Evolutionary conservation across 805 yeast species (phyloP), one percentile per base, ranked within the genome.

Genomic region (Metschnikowia bowlesiae): DNA sequence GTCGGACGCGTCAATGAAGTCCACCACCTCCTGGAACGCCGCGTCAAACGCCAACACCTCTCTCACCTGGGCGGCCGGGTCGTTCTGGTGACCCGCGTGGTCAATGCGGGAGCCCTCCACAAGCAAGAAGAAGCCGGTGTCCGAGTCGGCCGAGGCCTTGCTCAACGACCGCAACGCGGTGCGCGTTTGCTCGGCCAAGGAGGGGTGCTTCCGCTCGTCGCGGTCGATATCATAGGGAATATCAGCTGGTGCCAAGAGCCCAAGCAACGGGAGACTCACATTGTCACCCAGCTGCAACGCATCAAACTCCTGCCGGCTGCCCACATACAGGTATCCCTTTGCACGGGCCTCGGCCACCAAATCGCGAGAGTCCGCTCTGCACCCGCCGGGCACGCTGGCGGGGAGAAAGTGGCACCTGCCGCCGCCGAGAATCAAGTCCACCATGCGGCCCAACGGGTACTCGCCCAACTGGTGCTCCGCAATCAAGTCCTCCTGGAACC

Each of bases 41-140:
- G 81, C 82, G 65, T 88, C 96, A 66, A 83, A 91, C 1, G 95
- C 96, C 59, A 90, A 71, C 4, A 89, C 92, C 68, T 91, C 97
- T 62, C 90, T 78, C 6, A 88, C 96, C 70, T 90, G 96, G 8
- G 96, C 96, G 6, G 92, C 92, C 9, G 97, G 92, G 65, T 91
- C 97, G 63, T 91, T 90, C 60, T 80, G 84, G 69, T 91, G 97
- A 40, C 97, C 97, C 6, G 96, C 96, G 64, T 90, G 97, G 69
- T 91, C 97, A 61, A 91, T 90, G 66, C 97, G 79, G 6, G 96
- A 87, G 16, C 97, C 97, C 73, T 91, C 97, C 47, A 91, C 81
- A 66, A 91, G 65, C 51, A 91, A 67, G 71, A 91, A 90, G 67
- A 91, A 90, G 0, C 97, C 97, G 56, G 85, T 69, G 16, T 89